These are phyloP conservation scores for Leccinum colubrinum DNA, from an alignment of 1,284 basidiomycete species.

Conservation along the genomic window DNA sequence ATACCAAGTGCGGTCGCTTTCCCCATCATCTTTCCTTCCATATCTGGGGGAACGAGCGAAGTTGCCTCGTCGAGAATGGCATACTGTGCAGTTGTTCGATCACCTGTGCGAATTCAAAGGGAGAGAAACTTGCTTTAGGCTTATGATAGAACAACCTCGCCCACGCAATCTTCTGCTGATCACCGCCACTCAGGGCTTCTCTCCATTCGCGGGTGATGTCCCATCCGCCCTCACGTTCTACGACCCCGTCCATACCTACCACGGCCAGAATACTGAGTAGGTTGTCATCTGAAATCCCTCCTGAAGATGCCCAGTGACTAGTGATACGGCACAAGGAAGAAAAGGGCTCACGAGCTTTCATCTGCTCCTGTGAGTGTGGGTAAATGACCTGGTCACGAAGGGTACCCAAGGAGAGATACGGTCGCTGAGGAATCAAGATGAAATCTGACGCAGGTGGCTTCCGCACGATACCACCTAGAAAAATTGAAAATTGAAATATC, in stretches of 20 bases:
- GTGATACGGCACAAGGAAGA: background rate
- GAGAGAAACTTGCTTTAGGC: constrained; percentile 64
- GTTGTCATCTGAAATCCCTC: constrained; percentile 75
- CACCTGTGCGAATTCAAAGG: background rate
- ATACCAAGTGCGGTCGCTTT: constrained; percentile 86
- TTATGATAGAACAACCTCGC: constrained; percentile 94
- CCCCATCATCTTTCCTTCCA: constrained; percentile 96
- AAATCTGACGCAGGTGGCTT: constrained; percentile 91
- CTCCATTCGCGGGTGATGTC: constrained; percentile 88
- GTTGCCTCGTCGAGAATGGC: constrained; percentile 98
- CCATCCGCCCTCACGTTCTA: constrained; percentile 98
- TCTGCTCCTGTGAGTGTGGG: constrained; percentile 80
- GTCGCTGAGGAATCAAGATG: constrained; percentile 94
- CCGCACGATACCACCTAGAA: constrained; percentile 77
- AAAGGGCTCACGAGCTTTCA: constrained; percentile 60
- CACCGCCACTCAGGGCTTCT: constrained; percentile 87
- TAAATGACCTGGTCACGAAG: constrained; percentile 91
- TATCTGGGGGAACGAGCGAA: constrained; percentile 88
- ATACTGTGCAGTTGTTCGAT: constrained; percentile 52
- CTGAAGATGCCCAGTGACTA: constrained; percentile 32
- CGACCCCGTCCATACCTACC: constrained; percentile 86
- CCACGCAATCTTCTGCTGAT: constrained; percentile 94
- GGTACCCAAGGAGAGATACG: constrained; percentile 92
- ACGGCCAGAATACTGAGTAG: constrained; percentile 72
- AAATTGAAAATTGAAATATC: background rate